Conservation (phyloP, 768 basidiomycete genomes). For the Gautieria morchelliformis region DNA sequence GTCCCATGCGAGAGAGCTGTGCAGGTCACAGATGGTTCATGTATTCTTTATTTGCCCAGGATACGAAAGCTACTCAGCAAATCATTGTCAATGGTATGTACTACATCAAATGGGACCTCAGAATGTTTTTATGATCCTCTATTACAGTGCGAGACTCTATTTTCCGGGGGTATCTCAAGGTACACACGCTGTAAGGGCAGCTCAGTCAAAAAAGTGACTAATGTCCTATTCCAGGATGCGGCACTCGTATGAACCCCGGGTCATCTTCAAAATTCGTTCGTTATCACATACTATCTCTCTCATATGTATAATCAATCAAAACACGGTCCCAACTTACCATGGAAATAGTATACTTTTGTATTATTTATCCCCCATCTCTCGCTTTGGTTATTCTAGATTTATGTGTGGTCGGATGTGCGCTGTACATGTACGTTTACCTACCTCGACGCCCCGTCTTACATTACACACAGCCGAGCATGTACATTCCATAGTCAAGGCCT, state of each 20-base stretch:
- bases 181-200: neutral
- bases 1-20: slow-evolving; percentile 19
- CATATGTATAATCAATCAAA: neutral
- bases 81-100: slow-evolving; percentile 63
- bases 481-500: neutral
- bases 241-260: slow-evolving; percentile 1
- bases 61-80: slow-evolving; percentile 74
- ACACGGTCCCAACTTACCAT: neutral
- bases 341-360: neutral
- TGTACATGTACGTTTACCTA: neutral
- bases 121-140: neutral
- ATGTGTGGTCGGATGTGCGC: neutral
- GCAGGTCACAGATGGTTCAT: neutral
- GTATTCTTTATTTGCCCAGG: slow-evolving; percentile 30
- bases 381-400: neutral
- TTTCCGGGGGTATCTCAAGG: slow-evolving; percentile 65
- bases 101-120: neutral
- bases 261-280: too few relatives aligned
- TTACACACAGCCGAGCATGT: neutral
- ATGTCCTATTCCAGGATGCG: neutral
- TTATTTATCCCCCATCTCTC: neutral
- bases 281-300: too few relatives aligned
- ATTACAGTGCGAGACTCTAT: slow-evolving; percentile 59
- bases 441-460: neutral
- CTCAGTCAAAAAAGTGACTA: too few relatives aligned